These are phyloP conservation scores for Berkeleyomyces basicola DNA, from an alignment of 2,329 filamentous ascomycete species.

Conservation along the genomic window DNA sequence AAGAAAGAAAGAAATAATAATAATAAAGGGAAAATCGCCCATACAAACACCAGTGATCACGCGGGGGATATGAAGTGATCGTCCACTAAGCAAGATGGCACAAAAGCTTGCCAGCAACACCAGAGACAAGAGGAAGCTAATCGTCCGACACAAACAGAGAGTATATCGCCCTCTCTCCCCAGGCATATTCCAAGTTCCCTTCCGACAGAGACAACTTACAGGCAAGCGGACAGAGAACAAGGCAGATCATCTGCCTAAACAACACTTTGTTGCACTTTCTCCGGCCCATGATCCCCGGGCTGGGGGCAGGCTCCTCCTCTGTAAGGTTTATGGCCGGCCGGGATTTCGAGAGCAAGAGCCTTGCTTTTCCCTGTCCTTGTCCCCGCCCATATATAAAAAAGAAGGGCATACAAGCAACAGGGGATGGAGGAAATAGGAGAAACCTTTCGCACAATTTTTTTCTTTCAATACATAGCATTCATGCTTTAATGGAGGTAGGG, in stretches of 20 bases:
- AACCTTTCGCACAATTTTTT: neutral
- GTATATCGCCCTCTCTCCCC: neutral
- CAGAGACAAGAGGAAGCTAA: neutral
- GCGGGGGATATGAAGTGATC: neutral
- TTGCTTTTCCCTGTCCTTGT: neutral
- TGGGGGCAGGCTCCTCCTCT: neutral
- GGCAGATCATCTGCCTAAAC: neutral
- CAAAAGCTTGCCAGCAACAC: neutral
- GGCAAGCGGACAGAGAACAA: neutral
- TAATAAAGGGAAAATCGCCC: neutral
- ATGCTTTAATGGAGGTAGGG: neutral
- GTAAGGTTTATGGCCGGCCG: neutral
- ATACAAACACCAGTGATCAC: neutral
- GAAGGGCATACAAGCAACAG: neutral
- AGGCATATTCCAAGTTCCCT: neutral
- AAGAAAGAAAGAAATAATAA: neutral
- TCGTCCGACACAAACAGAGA: too few relatives aligned
- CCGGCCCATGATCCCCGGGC: neutral
- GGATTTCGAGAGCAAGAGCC: neutral
- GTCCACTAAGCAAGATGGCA: neutral
- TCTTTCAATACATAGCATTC: neutral
- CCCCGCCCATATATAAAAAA: neutral
- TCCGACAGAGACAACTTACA: neutral
- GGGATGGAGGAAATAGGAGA: neutral
- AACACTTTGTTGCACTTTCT: neutral